A percentile compares a stretch with the other conserved stretches of the same genome.
These are phyloP conservation scores for Sarcodon sp. DNA, from an alignment of 768 basidiomycete species.

Conservation along the genomic window DNA sequence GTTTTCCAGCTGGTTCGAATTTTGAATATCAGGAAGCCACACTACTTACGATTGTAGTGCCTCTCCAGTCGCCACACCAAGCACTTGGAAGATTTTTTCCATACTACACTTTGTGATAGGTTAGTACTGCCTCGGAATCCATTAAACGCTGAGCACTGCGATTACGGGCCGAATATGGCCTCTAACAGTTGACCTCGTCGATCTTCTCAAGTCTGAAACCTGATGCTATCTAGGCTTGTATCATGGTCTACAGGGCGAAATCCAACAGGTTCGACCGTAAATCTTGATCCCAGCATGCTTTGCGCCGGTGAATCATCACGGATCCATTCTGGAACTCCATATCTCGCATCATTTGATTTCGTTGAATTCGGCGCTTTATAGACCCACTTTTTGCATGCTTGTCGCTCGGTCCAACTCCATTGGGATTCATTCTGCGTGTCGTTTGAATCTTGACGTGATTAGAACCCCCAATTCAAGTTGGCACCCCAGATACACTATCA, in stretches of 20 bases:
- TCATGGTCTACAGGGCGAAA: neutral
- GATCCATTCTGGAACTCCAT: neutral
- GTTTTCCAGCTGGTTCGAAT: neutral
- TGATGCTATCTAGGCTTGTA: neutral
- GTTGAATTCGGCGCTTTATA: neutral
- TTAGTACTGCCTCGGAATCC: constrained; percentile 35
- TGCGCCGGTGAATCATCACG: neutral
- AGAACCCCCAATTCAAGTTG: too few species aligned
- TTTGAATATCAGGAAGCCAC: neutral
- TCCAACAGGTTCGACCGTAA: neutral
- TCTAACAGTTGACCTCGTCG: neutral
- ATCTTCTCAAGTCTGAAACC: neutral
- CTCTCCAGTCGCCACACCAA: constrained; percentile 26
- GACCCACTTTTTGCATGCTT: neutral
- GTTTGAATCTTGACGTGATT: too few species aligned
- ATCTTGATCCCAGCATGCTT: neutral
- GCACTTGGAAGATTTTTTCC: constrained; percentile 39
- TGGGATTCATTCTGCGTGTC: too few species aligned
- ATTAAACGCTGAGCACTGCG: constrained; percentile 37
- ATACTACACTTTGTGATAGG: constrained; percentile 41
- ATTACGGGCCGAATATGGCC: constrained; percentile 6
- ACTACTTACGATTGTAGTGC: neutral
- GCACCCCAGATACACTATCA: too few species aligned
- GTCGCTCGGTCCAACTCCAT: too few species aligned
- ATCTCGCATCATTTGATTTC: neutral